phyloP scores from a whole-genome alignment of 1,139 yeast species.

The Pichia sp. region DNA sequence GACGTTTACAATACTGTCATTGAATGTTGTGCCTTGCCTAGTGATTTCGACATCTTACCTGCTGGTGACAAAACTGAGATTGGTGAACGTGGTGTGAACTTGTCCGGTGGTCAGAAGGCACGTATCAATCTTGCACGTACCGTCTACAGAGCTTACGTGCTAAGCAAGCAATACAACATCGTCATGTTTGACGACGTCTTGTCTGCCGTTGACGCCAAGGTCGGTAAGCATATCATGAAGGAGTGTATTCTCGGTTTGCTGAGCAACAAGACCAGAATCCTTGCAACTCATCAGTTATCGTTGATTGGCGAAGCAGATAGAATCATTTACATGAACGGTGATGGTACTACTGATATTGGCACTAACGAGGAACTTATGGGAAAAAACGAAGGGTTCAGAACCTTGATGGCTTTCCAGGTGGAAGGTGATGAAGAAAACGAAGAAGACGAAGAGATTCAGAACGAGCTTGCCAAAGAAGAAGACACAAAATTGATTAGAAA shows the following conservation, averaged over 20 bases:
- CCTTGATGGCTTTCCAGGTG: constrained; percentile 44
- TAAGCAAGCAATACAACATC: constrained; percentile 45
- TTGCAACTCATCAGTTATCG: constrained; percentile 84
- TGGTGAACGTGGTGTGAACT: constrained; percentile 87
- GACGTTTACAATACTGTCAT: constrained; percentile 48
- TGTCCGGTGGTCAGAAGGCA: constrained; percentile 93
- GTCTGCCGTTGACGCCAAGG: constrained; percentile 89
- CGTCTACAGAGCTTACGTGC: constrained; percentile 39
- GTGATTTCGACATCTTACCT: constrained; percentile 63
- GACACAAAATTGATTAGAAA: constrained; percentile 19
- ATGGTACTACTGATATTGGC: constrained; percentile 58
- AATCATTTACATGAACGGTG: constrained; percentile 58
- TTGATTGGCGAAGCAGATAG: constrained; percentile 64
- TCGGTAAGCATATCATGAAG: constrained; percentile 74
- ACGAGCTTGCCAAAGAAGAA: constrained; percentile 15
- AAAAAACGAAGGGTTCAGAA: constrained; percentile 39
- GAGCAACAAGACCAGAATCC: constrained; percentile 53
- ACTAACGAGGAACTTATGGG: constrained; percentile 41
- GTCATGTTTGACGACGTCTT: constrained; percentile 77
- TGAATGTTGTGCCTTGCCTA: constrained; percentile 56
- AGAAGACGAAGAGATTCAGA: constrained; percentile 28
- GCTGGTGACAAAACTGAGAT: constrained; percentile 84
- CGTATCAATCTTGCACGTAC: constrained; percentile 80
- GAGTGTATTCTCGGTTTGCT: constrained; percentile 57
- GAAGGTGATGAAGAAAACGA: constrained; percentile 23